A percentile compares a stretch with the other conserved stretches of the same genome.
phyloP scores from a whole-genome alignment of 805 yeast species.

The Ogataea thermomethanolica region DNA sequence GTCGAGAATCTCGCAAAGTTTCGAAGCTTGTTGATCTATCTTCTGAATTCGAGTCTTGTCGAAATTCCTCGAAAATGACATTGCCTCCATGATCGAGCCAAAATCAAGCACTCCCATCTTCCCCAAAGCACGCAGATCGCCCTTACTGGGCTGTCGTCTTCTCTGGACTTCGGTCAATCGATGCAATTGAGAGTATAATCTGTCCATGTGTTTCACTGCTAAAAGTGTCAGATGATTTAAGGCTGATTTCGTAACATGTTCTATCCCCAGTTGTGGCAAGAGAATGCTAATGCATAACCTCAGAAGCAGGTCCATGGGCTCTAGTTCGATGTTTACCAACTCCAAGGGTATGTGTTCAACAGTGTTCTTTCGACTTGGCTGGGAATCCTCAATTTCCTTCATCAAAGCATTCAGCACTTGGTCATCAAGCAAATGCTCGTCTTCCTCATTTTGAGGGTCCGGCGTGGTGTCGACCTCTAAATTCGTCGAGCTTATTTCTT shows the following conservation, averaged over 20 bases:
- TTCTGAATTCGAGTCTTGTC: slow-evolving; percentile 7
- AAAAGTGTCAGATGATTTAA: slow-evolving; percentile 37
- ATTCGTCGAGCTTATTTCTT: not conserved
- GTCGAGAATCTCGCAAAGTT: slow-evolving; percentile 14
- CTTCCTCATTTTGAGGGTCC: not conserved
- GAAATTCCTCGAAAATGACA: slow-evolving; percentile 12
- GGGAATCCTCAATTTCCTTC: slow-evolving; percentile 1
- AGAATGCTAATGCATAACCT: slow-evolving; percentile 37
- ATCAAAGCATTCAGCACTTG: slow-evolving; percentile 1
- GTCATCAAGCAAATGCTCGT: not conserved
- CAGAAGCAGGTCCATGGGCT: slow-evolving; percentile 32
- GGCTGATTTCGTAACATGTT: slow-evolving; percentile 32
- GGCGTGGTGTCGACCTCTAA: not conserved
- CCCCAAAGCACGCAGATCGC: slow-evolving; percentile 47
- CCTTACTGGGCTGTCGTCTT: slow-evolving; percentile 49
- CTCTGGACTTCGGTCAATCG: slow-evolving; percentile 58
- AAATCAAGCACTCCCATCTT: slow-evolving; percentile 40
- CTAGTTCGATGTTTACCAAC: slow-evolving; percentile 11
- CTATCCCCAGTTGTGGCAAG: slow-evolving; percentile 32
- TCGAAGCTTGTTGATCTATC: slow-evolving; percentile 9
- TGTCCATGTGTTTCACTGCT: slow-evolving; percentile 35
- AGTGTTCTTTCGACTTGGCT: slow-evolving; percentile 4
- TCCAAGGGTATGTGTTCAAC: slow-evolving; percentile 3
- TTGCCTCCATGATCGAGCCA: slow-evolving; percentile 39
- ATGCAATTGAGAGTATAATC: slow-evolving; percentile 41